Evolutionary conservation across 2,329 filamentous ascomycete genomes (phyloP).

Genomic region (Alternaria longipes): DNA sequence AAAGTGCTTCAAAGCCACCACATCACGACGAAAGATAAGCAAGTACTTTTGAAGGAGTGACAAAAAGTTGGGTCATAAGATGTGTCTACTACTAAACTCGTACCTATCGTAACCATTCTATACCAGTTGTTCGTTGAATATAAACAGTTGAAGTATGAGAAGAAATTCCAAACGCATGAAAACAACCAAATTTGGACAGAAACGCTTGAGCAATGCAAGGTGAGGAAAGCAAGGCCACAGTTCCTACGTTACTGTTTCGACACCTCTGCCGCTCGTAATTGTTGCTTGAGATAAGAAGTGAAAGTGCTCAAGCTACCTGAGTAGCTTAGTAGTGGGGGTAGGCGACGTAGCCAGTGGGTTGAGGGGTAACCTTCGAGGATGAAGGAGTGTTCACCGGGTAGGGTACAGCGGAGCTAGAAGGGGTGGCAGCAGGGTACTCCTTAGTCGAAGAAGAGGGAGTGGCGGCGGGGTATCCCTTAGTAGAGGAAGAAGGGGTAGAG

Average conservation of each 20-base stretch:
- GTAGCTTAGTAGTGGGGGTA: conserved; percentile 21
- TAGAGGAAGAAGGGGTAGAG: conserved; percentile 9
- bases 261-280: conserved; percentile 17
- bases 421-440: conserved; percentile 16
- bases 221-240: conserved; percentile 23
- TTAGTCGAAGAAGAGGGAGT: conserved; percentile 14
- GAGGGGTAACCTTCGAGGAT: conserved; percentile 18
- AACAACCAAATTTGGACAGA: not conserved
- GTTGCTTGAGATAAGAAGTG: conserved; percentile 12
- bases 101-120: conserved; percentile 47
- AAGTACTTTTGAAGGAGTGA: conserved; percentile 3
- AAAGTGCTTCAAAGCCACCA: not conserved
- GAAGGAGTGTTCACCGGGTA: conserved; percentile 9
- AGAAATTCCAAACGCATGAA: conserved; percentile 12
- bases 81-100: conserved; percentile 66
- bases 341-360: conserved; percentile 24
- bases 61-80: conserved; percentile 53
- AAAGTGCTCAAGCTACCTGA: conserved; percentile 4
- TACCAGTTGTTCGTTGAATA: conserved; percentile 21
- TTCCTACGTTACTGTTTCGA: conserved; percentile 9
- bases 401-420: not conserved
- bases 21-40: not conserved
- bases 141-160: conserved; percentile 18
- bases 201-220: conserved; percentile 39
- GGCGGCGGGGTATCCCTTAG: conserved; percentile 18